Percentiles rank a stretch among this genome's conserved stretches.
These are phyloP conservation scores for Candida ascalaphidarum DNA, from an alignment of 805 yeast genomes.

Conservation along the genomic window DNA sequence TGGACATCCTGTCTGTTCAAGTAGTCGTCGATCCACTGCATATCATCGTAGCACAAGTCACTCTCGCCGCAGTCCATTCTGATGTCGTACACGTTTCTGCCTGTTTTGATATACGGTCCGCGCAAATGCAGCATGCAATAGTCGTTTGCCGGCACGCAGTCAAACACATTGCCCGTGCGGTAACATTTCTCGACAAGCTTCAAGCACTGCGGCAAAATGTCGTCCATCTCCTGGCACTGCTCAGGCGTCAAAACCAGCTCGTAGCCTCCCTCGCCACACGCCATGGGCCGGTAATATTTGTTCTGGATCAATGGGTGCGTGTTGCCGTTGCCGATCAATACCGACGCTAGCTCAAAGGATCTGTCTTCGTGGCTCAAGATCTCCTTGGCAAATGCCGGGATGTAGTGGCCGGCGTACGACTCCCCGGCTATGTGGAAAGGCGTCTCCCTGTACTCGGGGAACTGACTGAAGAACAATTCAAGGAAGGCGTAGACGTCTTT, in stretches of 20 bases:
- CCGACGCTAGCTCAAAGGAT: slow-evolving; percentile 54
- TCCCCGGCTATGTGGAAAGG: slow-evolving; percentile 87
- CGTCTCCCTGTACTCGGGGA: slow-evolving; percentile 55
- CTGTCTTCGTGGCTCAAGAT: slow-evolving; percentile 59
- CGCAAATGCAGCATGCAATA: slow-evolving; percentile 82
- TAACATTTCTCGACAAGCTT: slow-evolving; percentile 23
- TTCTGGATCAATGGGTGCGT: slow-evolving; percentile 78
- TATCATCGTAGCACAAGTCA: slow-evolving; percentile 69
- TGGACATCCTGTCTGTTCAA: slow-evolving; percentile 72
- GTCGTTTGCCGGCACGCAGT: slow-evolving; percentile 85
- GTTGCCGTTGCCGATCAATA: slow-evolving; percentile 88
- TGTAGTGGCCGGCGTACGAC: slow-evolving; percentile 90
- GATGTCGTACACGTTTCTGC: slow-evolving; percentile 87
- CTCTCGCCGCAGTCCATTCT: slow-evolving; percentile 61
- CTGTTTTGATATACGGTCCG: slow-evolving; percentile 52
- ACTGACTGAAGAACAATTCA: slow-evolving; percentile 72
- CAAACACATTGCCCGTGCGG: slow-evolving; percentile 17
- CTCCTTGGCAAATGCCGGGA: slow-evolving; percentile 82
- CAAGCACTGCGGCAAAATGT: slow-evolving; percentile 59
- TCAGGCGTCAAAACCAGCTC: slow-evolving; percentile 61
- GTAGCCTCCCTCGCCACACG: slow-evolving; percentile 85
- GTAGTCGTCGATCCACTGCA: slow-evolving; percentile 67
- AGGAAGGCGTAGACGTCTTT: slow-evolving; percentile 81
- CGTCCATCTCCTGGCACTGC: slow-evolving; percentile 58
- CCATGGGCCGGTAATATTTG: slow-evolving; percentile 64